Evolutionary conservation across 306 rosid genomes (phyloP), one percentile per base, ranked within the genome.

Genomic region (Castanea crenata): DNA sequence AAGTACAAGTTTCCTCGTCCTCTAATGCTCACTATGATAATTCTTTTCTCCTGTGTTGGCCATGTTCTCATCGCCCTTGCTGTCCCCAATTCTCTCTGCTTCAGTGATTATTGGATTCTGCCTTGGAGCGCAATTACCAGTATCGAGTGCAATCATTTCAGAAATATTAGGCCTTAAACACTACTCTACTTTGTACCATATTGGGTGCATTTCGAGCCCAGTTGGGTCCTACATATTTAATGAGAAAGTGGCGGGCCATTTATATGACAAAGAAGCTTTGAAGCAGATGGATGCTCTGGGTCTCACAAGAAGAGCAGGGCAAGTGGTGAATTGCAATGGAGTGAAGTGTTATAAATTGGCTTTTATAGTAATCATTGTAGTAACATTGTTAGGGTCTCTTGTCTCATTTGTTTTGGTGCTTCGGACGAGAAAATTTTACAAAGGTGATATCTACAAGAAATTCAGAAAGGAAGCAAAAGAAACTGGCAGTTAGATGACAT

Each of bases 91-190:
- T 84, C 90, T 19, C 87, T 92, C 5, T 0, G 71, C 92, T 8
- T 92, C 94, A 0, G 77, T 92, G 55, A 81, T 92, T 0, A 83
- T 86, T 6, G 92, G 97, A 2, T 89, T 88, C 61, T 85, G 92
- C 82, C 88, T 86, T 44, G 97, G 97, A 1, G 93, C 93, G 0
- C 82, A 87, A 3, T 90, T 89, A 92, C 92, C 94, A 0, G 81
- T 92, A 63, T 31, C 90, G 32, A 88, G 75, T 46, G 92, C 97
- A 3, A 90, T 92, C 63, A 90, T 90, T 19, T 92, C 97, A 1
- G 97, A 92, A 9, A 55, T 92, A 3, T 92, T 92, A 18, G 97
- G 97, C 75, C 89, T 87, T 57, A 92, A 92, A 51, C 82, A 92
- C 71, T 92, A 88, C 80, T 84, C 97, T 3, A 92, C 94, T 1